Evolutionary conservation across 2,329 filamentous ascomycete species (phyloP).

Genomic region (Microcyclospora tardicrescens): DNA sequence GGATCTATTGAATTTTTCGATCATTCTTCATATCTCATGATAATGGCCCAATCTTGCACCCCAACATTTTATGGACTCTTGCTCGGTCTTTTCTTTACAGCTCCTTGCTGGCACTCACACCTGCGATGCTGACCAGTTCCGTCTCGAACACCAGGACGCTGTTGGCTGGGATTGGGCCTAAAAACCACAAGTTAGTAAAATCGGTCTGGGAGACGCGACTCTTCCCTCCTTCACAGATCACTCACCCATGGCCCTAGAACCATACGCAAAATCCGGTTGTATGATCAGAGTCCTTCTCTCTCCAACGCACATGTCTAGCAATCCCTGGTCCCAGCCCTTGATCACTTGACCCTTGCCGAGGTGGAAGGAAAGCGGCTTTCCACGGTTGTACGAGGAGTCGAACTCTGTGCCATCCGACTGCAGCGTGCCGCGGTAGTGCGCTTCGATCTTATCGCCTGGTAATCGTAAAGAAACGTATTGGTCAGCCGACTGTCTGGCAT

Average conservation of each 20-base stretch:
- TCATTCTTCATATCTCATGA: no score
- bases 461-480: no score
- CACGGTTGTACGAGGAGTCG: constrained; percentile 56
- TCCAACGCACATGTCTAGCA: constrained; percentile 90
- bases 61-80: no score
- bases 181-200: no score
- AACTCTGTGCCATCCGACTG: constrained; percentile 48
- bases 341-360: constrained; percentile 81
- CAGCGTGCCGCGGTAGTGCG: constrained; percentile 82
- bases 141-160: constrained; percentile 85
- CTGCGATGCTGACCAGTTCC: constrained; percentile 71
- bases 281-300: constrained; percentile 90
- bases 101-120: constrained; percentile 38
- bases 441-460: constrained; percentile 61
- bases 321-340: constrained; percentile 88
- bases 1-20: no score
- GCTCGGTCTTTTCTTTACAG: constrained; percentile 3
- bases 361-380: constrained; percentile 62
- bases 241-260: constrained; percentile 54
- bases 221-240: no score
- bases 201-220: no score
- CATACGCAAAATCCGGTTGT: constrained; percentile 72
- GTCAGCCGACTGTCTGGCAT: no score
- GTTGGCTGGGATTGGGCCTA: constrained; percentile 62
- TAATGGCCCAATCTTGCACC: no score